A percentile compares a stretch with the other conserved stretches of the same genome.
phyloP scores from a whole-genome alignment of 2,329 filamentous ascomycete genomes.

The Colletotrichum navitas region DNA sequence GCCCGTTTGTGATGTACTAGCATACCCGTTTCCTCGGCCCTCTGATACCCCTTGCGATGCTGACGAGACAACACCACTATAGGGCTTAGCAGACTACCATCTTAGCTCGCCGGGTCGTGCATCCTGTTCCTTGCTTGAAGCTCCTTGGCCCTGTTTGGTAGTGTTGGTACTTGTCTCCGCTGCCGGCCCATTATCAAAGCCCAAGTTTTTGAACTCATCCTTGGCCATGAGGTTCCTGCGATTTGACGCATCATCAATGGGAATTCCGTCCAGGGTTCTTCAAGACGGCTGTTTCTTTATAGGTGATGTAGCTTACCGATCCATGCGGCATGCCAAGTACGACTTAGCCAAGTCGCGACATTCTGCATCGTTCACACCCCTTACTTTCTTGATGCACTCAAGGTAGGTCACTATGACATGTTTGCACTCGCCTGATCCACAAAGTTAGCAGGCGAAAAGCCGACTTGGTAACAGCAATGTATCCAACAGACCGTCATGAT shows the following conservation, averaged over 20 bases:
- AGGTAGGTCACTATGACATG: constrained; percentile 88
- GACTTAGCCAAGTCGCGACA: constrained; percentile 89
- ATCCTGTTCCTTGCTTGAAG: constrained; percentile 18
- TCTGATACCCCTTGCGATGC: not conserved
- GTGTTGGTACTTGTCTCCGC: constrained; percentile 36
- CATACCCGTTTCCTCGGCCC: not conserved
- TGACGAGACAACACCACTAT: not conserved
- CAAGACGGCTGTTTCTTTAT: not conserved
- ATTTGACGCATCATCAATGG: constrained; percentile 5
- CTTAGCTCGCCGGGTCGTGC: constrained; percentile 50
- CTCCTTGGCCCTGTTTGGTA: not conserved
- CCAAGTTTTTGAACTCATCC: constrained; percentile 95
- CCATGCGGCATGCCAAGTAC: constrained; percentile 94
- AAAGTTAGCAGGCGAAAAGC: constrained; percentile 18
- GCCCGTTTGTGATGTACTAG: not conserved
- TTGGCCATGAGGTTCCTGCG: constrained; percentile 92
- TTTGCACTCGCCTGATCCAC: constrained; percentile 85
- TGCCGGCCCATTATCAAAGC: constrained; percentile 66
- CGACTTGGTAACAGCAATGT: not conserved
- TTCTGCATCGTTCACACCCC: constrained; percentile 86
- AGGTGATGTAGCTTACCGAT: constrained; percentile 70
- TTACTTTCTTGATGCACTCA: constrained; percentile 84
- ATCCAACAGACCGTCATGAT: constrained; percentile 78
- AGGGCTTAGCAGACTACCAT: constrained; percentile 47
- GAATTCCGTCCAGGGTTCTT: not conserved